Conservation (phyloP, 345 rosid genomes). For the Arabis hirsuta region DNA sequence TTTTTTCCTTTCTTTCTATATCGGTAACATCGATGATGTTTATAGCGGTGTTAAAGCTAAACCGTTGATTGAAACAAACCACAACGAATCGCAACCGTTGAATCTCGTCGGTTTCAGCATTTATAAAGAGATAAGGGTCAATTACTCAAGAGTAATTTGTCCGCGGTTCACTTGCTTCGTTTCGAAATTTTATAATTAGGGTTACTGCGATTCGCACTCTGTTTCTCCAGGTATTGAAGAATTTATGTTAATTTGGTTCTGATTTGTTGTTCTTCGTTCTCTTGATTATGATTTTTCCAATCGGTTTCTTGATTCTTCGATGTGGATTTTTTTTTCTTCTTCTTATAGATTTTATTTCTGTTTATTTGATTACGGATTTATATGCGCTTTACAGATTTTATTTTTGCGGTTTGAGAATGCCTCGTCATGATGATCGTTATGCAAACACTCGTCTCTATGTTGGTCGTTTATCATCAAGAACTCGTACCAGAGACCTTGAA, state of each 20-base stretch:
- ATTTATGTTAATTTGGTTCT: neutral
- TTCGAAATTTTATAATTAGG: slow-evolving; percentile 30
- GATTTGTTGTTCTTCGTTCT: neutral
- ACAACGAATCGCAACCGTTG: slow-evolving; percentile 26
- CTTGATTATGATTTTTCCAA: neutral
- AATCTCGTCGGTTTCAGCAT: slow-evolving; percentile 30
- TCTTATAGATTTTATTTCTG: neutral
- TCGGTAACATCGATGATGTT: slow-evolving; percentile 7
- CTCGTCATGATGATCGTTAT: slow-evolving; percentile 57
- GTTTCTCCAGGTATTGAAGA: slow-evolving; percentile 32
- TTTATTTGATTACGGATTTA: slow-evolving; percentile 1
- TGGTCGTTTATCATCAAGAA: slow-evolving; percentile 60
- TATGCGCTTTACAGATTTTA: neutral
- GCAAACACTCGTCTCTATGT: slow-evolving; percentile 64
- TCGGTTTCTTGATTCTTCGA: slow-evolving; percentile 9
- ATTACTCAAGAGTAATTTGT: neutral
- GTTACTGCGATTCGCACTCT: slow-evolving; percentile 31
- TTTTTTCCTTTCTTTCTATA: neutral
- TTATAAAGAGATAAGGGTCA: slow-evolving; percentile 31
- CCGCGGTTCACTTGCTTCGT: slow-evolving; percentile 26
- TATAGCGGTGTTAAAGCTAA: neutral
- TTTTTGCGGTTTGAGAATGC: slow-evolving; percentile 53
- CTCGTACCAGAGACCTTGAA: slow-evolving; percentile 64
- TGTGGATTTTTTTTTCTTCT: neutral
- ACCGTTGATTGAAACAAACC: slow-evolving; percentile 25